A percentile compares a stretch with the other conserved stretches of the same genome.
phyloP scores from a whole-genome alignment of 257 asterid species.

The Henckelia pumila region DNA sequence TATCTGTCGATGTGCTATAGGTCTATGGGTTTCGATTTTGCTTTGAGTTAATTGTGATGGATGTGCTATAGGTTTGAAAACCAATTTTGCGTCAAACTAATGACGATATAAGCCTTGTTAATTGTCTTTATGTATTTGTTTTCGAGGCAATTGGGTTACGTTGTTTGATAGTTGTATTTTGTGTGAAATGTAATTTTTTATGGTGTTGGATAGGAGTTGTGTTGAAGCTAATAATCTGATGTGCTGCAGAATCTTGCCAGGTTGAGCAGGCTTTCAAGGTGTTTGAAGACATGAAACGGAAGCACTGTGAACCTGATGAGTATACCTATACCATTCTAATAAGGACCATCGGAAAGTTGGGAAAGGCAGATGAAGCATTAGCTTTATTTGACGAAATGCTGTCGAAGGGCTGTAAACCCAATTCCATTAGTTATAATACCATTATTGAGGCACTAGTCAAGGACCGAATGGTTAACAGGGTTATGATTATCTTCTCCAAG shows the following conservation, averaged over 20 bases:
- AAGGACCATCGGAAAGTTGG: constrained; percentile 71
- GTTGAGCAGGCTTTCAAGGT: constrained; percentile 66
- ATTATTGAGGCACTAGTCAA: constrained; percentile 73
- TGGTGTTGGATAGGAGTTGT: constrained; percentile 17
- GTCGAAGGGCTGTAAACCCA: constrained; percentile 62
- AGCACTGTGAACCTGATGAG: constrained; percentile 75
- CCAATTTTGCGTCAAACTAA: background rate
- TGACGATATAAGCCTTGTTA: background rate
- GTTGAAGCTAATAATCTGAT: constrained; percentile 58
- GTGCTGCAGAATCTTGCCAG: constrained; percentile 66
- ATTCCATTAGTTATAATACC: constrained; percentile 80
- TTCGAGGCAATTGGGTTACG: background rate
- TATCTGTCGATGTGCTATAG: constrained; percentile 2
- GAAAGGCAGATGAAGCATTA: constrained; percentile 63
- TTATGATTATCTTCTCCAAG: constrained; percentile 63
- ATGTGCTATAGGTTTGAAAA: constrained; percentile 8
- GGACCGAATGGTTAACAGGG: constrained; percentile 59
- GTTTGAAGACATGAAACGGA: constrained; percentile 75
- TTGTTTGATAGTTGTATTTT: background rate
- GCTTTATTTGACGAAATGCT: constrained; percentile 79
- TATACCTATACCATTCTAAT: constrained; percentile 83
- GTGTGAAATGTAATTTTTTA: constrained; percentile 6
- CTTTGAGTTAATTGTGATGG: too few relatives aligned
- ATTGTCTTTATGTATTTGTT: constrained; percentile 1
- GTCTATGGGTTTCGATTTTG: too few relatives aligned